Conservation (phyloP, 1,284 basidiomycete genomes). For the Ustilago lituana region DNA sequence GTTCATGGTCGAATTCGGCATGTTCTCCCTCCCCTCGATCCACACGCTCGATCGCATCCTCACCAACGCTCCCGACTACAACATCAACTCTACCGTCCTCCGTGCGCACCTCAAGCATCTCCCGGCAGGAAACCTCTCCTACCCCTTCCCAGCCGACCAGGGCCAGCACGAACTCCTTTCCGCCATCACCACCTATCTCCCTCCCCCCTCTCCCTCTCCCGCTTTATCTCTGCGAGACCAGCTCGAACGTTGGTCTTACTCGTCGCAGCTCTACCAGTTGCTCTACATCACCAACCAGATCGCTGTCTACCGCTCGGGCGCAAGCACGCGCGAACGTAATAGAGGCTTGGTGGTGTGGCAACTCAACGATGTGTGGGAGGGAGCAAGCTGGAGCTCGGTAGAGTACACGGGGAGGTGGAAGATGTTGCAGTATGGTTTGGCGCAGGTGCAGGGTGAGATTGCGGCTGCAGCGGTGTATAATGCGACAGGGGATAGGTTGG, state of each 20-base stretch:
- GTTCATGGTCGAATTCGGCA: conserved; percentile 76
- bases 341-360: conserved; percentile 75
- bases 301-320: conserved; percentile 75
- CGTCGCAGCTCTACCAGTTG: conserved; percentile 45
- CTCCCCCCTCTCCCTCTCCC: conserved; percentile 3
- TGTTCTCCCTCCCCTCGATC: conserved; percentile 76
- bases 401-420: conserved; percentile 76
- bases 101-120: conserved; percentile 73
- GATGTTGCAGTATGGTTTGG: conserved; percentile 70
- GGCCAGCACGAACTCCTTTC: conserved; percentile 73
- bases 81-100: conserved; percentile 75
- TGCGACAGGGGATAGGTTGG: conserved; percentile 71
- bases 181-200: conserved; percentile 70
- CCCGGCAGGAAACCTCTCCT: conserved; percentile 72
- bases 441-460: conserved; percentile 71
- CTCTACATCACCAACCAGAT: conserved; percentile 71
- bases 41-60: conserved; percentile 75
- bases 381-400: conserved; percentile 73
- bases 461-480: conserved; percentile 71
- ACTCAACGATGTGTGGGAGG: conserved; percentile 77
- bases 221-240: neutral
- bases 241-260: conserved; percentile 36
- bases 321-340: conserved; percentile 75
- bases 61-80: no score
- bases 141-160: conserved; percentile 73